These are phyloP conservation scores for Candida parachauliodes DNA, from an alignment of 805 yeast species.

Conservation along the genomic window DNA sequence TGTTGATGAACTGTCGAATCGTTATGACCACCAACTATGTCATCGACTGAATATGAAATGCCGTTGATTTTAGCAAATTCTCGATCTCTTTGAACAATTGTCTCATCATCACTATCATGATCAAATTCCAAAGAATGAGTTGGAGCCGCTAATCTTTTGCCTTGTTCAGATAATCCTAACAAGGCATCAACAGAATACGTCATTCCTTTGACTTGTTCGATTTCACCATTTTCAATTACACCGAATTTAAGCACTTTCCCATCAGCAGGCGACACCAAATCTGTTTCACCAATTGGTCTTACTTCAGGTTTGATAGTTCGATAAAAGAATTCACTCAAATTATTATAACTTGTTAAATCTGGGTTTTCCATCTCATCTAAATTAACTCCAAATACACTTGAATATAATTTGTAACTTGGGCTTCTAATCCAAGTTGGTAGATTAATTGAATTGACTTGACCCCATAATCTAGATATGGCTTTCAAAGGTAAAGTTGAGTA, in stretches of 20 bases:
- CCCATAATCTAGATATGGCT: conserved; percentile 92
- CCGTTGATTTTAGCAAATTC: conserved; percentile 80
- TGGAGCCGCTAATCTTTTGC: conserved; percentile 51
- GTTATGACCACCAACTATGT: conserved; percentile 56
- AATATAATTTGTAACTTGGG: conserved; percentile 76
- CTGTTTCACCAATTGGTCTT: conserved; percentile 67
- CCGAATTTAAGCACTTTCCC: conserved; percentile 89
- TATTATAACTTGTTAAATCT: conserved; percentile 67
- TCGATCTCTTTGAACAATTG: conserved; percentile 50
- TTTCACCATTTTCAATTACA: conserved; percentile 71
- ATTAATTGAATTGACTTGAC: conserved; percentile 75
- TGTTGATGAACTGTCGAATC: conserved; percentile 39
- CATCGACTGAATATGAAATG: conserved; percentile 66
- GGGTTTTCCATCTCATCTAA: conserved; percentile 85
- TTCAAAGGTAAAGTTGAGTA: conserved; percentile 89
- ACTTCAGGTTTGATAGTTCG: conserved; percentile 73
- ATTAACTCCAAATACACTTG: conserved; percentile 81
- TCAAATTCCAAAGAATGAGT: conserved; percentile 46
- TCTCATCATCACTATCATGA: conserved; percentile 36
- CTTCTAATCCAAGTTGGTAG: conserved; percentile 86
- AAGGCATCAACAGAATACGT: conserved; percentile 87
- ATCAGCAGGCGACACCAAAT: conserved; percentile 87
- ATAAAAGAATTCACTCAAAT: conserved; percentile 88
- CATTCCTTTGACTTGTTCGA: conserved; percentile 96
- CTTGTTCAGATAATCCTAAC: conserved; percentile 58